Evolutionary conservation across 768 basidiomycete species (phyloP).

Genomic region (Clitopilus hobsonii): DNA sequence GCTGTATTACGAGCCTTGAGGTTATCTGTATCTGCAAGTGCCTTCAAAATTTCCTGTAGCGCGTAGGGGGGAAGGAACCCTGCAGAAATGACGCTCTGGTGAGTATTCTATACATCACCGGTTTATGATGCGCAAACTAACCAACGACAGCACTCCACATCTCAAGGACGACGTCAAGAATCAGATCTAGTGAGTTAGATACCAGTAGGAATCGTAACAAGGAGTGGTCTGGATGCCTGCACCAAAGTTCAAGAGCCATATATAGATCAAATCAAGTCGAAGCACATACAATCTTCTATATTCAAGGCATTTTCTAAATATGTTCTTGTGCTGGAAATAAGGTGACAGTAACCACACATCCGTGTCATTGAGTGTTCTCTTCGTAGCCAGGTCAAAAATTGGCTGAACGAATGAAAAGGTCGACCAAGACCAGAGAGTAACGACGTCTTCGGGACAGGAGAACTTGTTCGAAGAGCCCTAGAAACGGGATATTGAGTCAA

Average conservation of each 20-base stretch:
- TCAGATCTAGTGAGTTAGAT: conserved; percentile 67
- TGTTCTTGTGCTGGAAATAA: conserved; percentile 61
- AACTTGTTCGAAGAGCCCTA: conserved; percentile 45
- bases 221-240: conserved; percentile 50
- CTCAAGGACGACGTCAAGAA: conserved; percentile 53
- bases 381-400: conserved; percentile 46
- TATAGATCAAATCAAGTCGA: conserved; percentile 1
- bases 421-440: conserved; percentile 61
- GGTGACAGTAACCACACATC: conserved; percentile 68
- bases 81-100: conserved; percentile 15
- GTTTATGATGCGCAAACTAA: too few species aligned
- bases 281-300: conserved; percentile 37
- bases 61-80: conserved; percentile 68
- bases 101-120: too few species aligned
- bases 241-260: not conserved
- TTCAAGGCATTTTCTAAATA: conserved; percentile 58
- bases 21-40: conserved; percentile 35
- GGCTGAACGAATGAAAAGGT: conserved; percentile 64
- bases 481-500: conserved; percentile 1
- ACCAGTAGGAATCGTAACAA: conserved; percentile 57
- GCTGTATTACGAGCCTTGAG: conserved; percentile 38
- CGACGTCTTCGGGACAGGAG: conserved; percentile 63
- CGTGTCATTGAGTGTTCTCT: conserved; percentile 40
- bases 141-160: conserved; percentile 56
- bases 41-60: conserved; percentile 52